These are phyloP conservation scores for Cercis canadensis DNA, from an alignment of 306 rosid species.

Conservation along the genomic window DNA sequence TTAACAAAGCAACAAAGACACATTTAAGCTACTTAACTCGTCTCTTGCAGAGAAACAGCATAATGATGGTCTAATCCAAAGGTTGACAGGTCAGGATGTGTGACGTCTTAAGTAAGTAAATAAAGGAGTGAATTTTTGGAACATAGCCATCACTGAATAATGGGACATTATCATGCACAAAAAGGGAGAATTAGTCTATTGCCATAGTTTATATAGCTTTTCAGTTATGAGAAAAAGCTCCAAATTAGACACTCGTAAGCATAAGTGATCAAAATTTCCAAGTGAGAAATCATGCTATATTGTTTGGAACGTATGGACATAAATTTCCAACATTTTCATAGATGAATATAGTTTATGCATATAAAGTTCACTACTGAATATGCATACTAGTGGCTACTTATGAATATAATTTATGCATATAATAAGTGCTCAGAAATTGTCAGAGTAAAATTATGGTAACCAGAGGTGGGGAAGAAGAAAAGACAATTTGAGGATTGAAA, in stretches of 20 bases:
- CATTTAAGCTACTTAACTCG: slow-evolving; percentile 18
- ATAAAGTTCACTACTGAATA: slow-evolving; percentile 23
- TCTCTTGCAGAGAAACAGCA: slow-evolving; percentile 17
- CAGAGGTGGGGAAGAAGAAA: too few relatives aligned
- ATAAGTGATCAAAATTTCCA: slow-evolving; percentile 1
- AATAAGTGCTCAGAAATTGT: too few relatives aligned
- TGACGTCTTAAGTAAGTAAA: slow-evolving; percentile 11
- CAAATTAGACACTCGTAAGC: slow-evolving; percentile 1
- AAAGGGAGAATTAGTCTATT: background rate
- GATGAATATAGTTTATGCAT: background rate
- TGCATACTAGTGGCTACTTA: background rate
- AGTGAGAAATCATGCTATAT: background rate
- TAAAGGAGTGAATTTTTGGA: background rate
- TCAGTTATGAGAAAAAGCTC: slow-evolving; percentile 16
- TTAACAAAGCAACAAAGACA: slow-evolving; percentile 20
- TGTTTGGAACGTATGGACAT: background rate
- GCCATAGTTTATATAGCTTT: background rate
- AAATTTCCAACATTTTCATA: background rate
- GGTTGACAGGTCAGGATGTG: slow-evolving; percentile 12
- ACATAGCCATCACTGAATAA: background rate
- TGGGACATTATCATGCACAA: background rate
- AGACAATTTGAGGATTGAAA: too few relatives aligned
- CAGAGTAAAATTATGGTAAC: too few relatives aligned
- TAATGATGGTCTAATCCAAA: background rate
- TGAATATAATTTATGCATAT: background rate